Evolutionary conservation across 2,329 filamentous ascomycete species (phyloP), one percentile per base, ranked within the genome.

Genomic region (Exophiala sp.): DNA sequence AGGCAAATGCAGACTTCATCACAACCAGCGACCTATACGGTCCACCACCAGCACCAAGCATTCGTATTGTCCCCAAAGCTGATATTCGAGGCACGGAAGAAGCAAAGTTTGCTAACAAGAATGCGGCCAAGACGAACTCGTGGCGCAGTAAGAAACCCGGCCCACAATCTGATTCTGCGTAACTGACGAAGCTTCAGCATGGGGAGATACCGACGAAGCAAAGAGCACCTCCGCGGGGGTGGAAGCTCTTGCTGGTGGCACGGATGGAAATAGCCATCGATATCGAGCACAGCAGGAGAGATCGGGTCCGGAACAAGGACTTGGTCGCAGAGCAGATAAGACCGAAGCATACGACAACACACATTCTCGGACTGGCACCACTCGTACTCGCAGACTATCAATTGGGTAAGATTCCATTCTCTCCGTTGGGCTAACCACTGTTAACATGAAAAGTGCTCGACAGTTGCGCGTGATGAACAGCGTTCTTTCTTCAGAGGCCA

Each of bases 1-100:
- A 62, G 8, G 61, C 58, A 7, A 63, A 66, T 29, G 63, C 68
- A 10, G 66, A 70, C 41, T 50, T 61, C 35, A 63, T 71, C 23
- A 68, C 66, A 7, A 68, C 67, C 4, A 48, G 43, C 2, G 67
- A 68, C 40, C n/a, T n/a, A n/a, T 45, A 23, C 21, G 56, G 34
- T 50, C 43, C 16, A 46, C 52, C 11, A 50, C 53, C 16, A 30
- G 38, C 7, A 46, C 49, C 16, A 34, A 60, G 19, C 46, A 45
- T 10, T 23, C 63, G 7, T 45, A 60, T 45, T 57, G 62, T 70
- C 14, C 58, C 67, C 11, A 49, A 57, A 29, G 63, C 63, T 2
- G 67, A 69, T 47, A 48, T 61, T 3, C 44, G 52, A 4, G 66
- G 65, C 16, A 63, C 67, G 1, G 45, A 57, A 3, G 64, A 62